phyloP scores from a whole-genome alignment of 2,329 filamentous ascomycete species.

The Leptoxyphium fumago region DNA sequence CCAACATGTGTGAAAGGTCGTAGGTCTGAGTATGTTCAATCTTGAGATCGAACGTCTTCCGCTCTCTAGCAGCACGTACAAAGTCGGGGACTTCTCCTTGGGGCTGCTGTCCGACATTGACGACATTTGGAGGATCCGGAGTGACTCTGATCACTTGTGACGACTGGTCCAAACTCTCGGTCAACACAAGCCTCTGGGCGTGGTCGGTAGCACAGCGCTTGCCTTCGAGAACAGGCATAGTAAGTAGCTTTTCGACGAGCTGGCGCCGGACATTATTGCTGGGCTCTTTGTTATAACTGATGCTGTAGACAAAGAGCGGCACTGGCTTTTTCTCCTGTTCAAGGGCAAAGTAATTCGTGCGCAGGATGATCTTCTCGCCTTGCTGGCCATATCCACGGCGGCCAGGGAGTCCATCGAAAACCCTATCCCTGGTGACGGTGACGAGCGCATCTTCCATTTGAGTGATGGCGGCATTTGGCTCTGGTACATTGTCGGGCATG shows the following conservation, averaged over 20 bases:
- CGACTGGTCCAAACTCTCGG: slow-evolving; percentile 7
- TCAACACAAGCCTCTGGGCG: slow-evolving; percentile 21
- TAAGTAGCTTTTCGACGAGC: slow-evolving; percentile 32
- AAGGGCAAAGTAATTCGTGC: slow-evolving; percentile 29
- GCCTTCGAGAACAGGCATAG: slow-evolving; percentile 17
- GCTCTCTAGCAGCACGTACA: slow-evolving; percentile 12
- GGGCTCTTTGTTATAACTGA: slow-evolving; percentile 20
- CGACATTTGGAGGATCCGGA: neutral
- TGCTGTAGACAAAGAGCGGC: slow-evolving; percentile 27
- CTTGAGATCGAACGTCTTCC: slow-evolving; percentile 23
- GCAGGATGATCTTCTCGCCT: slow-evolving; percentile 24
- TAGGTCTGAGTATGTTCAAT: slow-evolving; percentile 22
- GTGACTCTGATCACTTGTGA: neutral
- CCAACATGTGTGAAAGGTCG: slow-evolving; percentile 27
- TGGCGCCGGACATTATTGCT: slow-evolving; percentile 32
- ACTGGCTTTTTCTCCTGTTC: slow-evolving; percentile 12
- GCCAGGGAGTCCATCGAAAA: slow-evolving; percentile 18
- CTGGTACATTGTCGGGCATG: slow-evolving; percentile 4
- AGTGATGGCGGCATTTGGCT: slow-evolving; percentile 12
- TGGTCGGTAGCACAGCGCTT: slow-evolving; percentile 26
- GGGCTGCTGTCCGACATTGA: neutral
- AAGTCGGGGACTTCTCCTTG: slow-evolving; percentile 6
- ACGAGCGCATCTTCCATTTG: slow-evolving; percentile 9
- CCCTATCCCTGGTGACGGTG: slow-evolving; percentile 5
- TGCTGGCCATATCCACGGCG: slow-evolving; percentile 23